A percentile compares a stretch with the other conserved stretches of the same genome.
phyloP scores from a whole-genome alignment of 352 stramenopile genomes.

The Phytophthora sp. region DNA sequence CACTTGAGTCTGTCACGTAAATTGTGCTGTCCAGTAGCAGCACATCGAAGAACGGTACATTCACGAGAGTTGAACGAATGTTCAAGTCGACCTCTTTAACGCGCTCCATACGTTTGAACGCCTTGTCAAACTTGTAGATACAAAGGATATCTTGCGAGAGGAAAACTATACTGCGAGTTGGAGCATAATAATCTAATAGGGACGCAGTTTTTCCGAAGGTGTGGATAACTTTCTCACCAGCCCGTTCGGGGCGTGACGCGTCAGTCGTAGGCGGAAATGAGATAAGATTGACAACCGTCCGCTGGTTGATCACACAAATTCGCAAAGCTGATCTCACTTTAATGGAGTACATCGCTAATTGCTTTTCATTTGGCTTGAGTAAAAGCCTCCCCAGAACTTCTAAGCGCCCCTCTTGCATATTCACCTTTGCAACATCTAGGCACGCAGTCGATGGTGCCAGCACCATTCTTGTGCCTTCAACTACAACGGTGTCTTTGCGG shows the following conservation, averaged over 20 bases:
- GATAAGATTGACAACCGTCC: conserved; percentile 28
- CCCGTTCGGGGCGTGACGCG: neutral
- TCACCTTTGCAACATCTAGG: conserved; percentile 29
- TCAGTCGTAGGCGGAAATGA: conserved; percentile 7
- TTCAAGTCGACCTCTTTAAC: conserved; percentile 36
- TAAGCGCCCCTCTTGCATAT: neutral
- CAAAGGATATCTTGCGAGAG: conserved; percentile 14
- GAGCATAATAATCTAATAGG: conserved; percentile 31
- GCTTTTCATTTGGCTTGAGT: conserved; percentile 3
- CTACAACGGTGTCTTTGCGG: conserved; percentile 1
- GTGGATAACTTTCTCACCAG: conserved; percentile 8
- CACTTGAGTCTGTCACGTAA: conserved; percentile 40
- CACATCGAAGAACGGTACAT: conserved; percentile 33
- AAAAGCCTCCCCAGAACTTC: conserved; percentile 20
- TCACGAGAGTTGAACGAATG: conserved; percentile 30
- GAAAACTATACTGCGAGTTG: conserved; percentile 28
- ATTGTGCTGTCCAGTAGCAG: conserved; percentile 28
- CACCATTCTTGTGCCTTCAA: conserved; percentile 4
- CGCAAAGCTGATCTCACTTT: conserved; percentile 31
- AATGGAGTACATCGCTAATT: conserved; percentile 35
- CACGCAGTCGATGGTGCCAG: neutral
- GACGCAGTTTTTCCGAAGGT: conserved; percentile 30
- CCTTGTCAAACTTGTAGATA: conserved; percentile 40
- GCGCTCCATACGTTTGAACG: conserved; percentile 32
- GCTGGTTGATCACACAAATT: conserved; percentile 16